Base-by-base conservation (phyloP, 2,329 filamentous ascomycete species). In the Tolypocladium ophioglossoides region DNA sequence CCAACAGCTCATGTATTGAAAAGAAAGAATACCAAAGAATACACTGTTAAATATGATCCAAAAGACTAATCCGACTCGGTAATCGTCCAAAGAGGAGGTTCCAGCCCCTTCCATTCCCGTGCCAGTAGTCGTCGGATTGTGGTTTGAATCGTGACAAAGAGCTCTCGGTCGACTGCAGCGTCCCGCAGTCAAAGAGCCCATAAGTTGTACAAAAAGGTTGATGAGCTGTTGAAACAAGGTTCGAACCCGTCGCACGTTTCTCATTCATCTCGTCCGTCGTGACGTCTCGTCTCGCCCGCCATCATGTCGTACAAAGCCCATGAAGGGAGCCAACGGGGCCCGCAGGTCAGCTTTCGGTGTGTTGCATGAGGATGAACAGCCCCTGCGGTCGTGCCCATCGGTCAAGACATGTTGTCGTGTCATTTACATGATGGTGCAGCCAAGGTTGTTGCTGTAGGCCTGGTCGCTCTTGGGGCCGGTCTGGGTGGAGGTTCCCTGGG, bases 381-480 rank as follows among this genome's bases (percentile, higher is more conserved):
- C 44, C 44, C 44, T 47, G 44, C 44, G 24, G 18, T 47, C 16
- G 44, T 20, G 44, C 44, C 44, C 44, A 18, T 20, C 27, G 27
- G 4, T 32, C 18, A 14, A 10, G 27, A 18, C 16, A 41, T 14
- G 30, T 10, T 14, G 30, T 10, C 16, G 30, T 32, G 46, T 35
- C 46, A 46, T 62, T 67, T 69, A 71, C 69, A 70, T 70, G 61
- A 70, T 53, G 34, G 56, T 61, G 58, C 68, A 71, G 53, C 65
- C 63, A 27, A 67, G 58, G 44, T 60, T 62, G 55, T 4, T n/a
- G n/a, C n/a, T n/a, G 35, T 51, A 47, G n/a, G 20, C 53, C 24
- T n/a, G 48, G 12, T 46, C 39, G 34, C 6, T 30, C 56, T 66
- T 61, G 58, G 56, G 56, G 53, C 59, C 57, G 57, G 57, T 60